A percentile compares a stretch with the other conserved stretches of the same genome.
Conservation (phyloP, 2,329 filamentous ascomycete species). For the Colletotrichum sp. region DNA sequence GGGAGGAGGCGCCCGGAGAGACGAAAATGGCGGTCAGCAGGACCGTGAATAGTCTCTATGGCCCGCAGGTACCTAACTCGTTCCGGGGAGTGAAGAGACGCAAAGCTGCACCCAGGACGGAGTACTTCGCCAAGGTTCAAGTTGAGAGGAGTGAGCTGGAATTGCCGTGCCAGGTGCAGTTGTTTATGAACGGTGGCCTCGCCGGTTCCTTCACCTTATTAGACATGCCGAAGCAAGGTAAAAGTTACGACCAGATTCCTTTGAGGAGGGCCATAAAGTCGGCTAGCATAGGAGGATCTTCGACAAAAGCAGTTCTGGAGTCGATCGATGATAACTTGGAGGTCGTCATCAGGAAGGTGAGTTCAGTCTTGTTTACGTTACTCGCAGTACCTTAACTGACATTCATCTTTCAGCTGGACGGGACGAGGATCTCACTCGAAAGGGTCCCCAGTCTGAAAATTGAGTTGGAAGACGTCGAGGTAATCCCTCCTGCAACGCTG, state of each 20-base stretch:
- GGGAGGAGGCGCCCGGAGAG: conserved; percentile 61
- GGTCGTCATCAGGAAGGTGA: conserved; percentile 38
- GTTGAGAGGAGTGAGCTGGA: conserved; percentile 41
- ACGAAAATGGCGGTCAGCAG: conserved; percentile 64
- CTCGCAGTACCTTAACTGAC: not conserved
- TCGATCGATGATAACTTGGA: conserved; percentile 24
- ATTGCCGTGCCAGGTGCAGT: conserved; percentile 39
- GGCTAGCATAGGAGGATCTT: not conserved
- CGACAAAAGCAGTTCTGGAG: not conserved
- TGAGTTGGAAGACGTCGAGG: conserved; percentile 37
- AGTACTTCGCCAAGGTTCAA: conserved; percentile 41
- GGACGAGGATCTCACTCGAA: conserved; percentile 28
- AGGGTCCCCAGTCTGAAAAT: conserved; percentile 40
- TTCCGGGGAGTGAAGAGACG: not conserved
- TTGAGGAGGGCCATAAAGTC: conserved; percentile 26
- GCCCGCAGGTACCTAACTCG: conserved; percentile 5
- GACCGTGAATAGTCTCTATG: conserved; percentile 61
- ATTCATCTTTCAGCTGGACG: conserved; percentile 32
- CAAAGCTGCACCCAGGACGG: not conserved
- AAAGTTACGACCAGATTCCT: conserved; percentile 35
- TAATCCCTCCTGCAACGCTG: conserved; percentile 27
- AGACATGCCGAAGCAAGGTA: conserved; percentile 38
- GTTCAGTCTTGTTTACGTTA: not conserved
- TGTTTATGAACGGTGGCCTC: conserved; percentile 32
- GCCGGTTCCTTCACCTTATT: conserved; percentile 40